Percentiles rank a stretch among this genome's conserved stretches.
Conservation (phyloP, 257 asterid genomes). For the Sherardia arvensis region DNA sequence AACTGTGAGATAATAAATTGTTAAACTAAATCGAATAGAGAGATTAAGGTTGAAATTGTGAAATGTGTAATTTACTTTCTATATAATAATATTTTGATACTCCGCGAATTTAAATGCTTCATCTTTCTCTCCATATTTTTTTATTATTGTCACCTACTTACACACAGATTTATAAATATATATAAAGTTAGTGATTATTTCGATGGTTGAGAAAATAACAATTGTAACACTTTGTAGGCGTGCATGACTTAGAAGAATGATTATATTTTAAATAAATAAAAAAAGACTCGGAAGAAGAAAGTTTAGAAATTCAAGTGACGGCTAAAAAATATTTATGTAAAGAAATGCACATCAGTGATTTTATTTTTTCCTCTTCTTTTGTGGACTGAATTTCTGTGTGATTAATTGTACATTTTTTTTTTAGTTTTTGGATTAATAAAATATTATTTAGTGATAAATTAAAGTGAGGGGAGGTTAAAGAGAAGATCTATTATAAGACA, state of each 20-base stretch:
- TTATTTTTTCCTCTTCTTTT: too few relatives aligned
- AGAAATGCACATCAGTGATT: too few relatives aligned
- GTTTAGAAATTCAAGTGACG: background rate
- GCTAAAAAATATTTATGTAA: background rate
- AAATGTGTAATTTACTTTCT: background rate
- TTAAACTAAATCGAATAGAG: too few relatives aligned
- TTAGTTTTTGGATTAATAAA: too few relatives aligned
- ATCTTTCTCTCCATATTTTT: background rate
- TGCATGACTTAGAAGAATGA: slow-evolving; percentile 20
- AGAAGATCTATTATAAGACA: too few relatives aligned
- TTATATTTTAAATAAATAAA: too few relatives aligned
- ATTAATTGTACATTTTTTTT: too few relatives aligned
- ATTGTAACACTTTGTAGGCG: slow-evolving; percentile 28
- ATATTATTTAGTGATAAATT: too few relatives aligned
- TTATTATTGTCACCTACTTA: background rate
- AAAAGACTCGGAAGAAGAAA: too few relatives aligned
- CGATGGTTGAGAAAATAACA: slow-evolving; percentile 16
- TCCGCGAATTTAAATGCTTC: background rate
- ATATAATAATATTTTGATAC: background rate
- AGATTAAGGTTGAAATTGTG: background rate
- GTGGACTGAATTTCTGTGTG: too few relatives aligned
- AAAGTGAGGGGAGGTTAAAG: too few relatives aligned
- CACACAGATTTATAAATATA: slow-evolving; percentile 4
- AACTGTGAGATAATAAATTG: too few relatives aligned
- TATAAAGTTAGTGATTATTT: slow-evolving; percentile 13